Conservation (phyloP, 495 filamentous ascomycete species). For the Penicillium verhagenii region DNA sequence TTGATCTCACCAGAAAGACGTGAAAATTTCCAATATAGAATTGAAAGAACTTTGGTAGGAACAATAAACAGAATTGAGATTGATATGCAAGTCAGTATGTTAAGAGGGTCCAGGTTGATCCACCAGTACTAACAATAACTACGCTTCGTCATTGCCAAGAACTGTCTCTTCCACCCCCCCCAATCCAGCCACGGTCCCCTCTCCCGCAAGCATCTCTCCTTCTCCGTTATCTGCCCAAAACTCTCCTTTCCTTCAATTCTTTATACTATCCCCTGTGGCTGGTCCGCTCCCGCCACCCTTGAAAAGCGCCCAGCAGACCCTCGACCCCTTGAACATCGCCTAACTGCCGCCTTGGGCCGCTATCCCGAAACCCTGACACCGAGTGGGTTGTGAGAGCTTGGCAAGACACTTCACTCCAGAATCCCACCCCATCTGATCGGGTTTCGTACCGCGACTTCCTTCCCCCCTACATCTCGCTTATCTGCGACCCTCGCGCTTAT, state of each 20-base stretch:
- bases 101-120: slow-evolving; percentile 1
- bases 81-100: background rate
- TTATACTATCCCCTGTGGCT: slow-evolving; percentile 2
- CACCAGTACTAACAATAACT: background rate
- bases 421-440: slow-evolving; percentile 11
- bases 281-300: background rate
- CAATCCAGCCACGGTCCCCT: slow-evolving; percentile 32
- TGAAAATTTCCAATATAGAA: too few relatives aligned
- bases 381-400: slow-evolving; percentile 27
- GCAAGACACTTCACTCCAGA: slow-evolving; percentile 10
- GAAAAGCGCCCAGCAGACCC: background rate
- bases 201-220: slow-evolving; percentile 13
- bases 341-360: slow-evolving; percentile 20
- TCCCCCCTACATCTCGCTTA: background rate
- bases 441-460: slow-evolving; percentile 10
- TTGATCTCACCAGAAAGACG: too few relatives aligned
- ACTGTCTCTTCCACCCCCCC: slow-evolving; percentile 15
- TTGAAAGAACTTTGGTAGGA: too few relatives aligned
- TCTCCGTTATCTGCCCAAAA: slow-evolving; percentile 1
- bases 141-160: slow-evolving; percentile 36
- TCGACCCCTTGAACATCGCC: slow-evolving; percentile 6
- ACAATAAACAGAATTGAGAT: background rate
- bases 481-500: slow-evolving; percentile 14
- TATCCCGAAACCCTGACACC: slow-evolving; percentile 17
- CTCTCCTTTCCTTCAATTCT: background rate